Percentiles rank a stretch among this genome's conserved stretches.
Evolutionary conservation across 2,329 filamentous ascomycete genomes (phyloP).

Genomic region (Aspergillus udagawae): DNA sequence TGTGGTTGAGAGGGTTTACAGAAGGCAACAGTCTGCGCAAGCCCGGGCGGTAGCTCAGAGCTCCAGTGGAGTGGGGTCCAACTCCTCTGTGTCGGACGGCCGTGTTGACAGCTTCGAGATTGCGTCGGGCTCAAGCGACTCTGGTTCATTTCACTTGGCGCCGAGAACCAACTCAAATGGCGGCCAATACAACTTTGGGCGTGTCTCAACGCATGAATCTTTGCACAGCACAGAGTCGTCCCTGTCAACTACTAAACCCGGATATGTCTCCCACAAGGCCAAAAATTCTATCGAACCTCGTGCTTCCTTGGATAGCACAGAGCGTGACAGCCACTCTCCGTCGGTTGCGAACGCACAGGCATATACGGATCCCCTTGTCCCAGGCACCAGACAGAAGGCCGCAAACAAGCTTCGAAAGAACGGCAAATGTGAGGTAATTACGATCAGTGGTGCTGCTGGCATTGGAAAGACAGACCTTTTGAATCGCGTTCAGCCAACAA

Average conservation of each 20-base stretch:
- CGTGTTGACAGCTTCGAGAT: slow-evolving; percentile 46
- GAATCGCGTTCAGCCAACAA: slow-evolving; percentile 54
- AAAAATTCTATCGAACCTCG: slow-evolving; percentile 38
- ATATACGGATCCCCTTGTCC: slow-evolving; percentile 28
- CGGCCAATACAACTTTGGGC: slow-evolving; percentile 25
- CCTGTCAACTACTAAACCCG: slow-evolving; percentile 28
- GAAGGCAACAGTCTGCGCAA: slow-evolving; percentile 50
- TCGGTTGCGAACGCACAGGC: slow-evolving; percentile 25
- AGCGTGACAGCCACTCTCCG: slow-evolving; percentile 37
- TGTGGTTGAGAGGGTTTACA: slow-evolving; percentile 73
- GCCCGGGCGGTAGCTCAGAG: slow-evolving; percentile 29
- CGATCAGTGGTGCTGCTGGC: slow-evolving; percentile 54
- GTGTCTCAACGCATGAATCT: slow-evolving; percentile 33
- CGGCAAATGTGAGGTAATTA: slow-evolving; percentile 58
- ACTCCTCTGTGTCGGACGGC: slow-evolving; percentile 50
- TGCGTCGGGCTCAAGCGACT: slow-evolving; percentile 54
- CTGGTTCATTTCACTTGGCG: slow-evolving; percentile 42
- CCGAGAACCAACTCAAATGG: slow-evolving; percentile 37
- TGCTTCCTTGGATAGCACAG: slow-evolving; percentile 31
- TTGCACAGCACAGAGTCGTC: slow-evolving; percentile 32
- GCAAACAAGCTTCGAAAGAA: slow-evolving; percentile 48
- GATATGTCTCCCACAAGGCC: slow-evolving; percentile 22
- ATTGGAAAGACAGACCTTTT: slow-evolving; percentile 59
- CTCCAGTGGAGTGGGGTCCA: slow-evolving; percentile 48
- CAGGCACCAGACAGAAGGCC: slow-evolving; percentile 36